Percentiles rank a stretch among this genome's conserved stretches.
phyloP scores from a whole-genome alignment of 139 green algal genomes.

The Desmodesmus armatus region DNA sequence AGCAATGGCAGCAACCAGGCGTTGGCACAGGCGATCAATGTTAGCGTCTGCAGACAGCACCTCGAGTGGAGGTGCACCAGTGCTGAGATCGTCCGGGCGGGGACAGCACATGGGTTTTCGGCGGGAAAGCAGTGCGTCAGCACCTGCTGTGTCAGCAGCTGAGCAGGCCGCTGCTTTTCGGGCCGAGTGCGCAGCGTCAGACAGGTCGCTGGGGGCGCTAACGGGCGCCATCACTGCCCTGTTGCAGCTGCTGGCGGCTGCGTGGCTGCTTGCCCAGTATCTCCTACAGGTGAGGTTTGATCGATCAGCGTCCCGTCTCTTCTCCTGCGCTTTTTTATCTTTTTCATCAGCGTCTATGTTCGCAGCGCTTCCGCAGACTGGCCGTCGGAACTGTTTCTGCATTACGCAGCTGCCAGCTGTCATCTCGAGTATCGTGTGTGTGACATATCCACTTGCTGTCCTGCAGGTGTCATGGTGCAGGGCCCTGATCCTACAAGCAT shows the following conservation, averaged over 20 bases:
- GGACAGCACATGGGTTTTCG: background rate
- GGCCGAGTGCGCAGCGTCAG: background rate
- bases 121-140: background rate
- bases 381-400: no score
- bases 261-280: conserved; percentile 17
- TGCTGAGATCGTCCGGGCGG: background rate
- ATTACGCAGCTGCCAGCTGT: no score
- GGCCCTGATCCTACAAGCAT: background rate
- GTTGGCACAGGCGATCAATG: background rate
- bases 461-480: conserved; percentile 5
- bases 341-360: background rate
- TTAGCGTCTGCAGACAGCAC: no score
- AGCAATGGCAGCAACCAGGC: background rate
- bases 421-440: background rate
- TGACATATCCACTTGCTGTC: background rate
- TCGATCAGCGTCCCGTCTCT: no score
- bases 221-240: background rate
- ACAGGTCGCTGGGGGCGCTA: background rate
- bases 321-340: background rate
- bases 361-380: no score
- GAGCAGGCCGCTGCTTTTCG: background rate
- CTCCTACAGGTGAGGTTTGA: background rate
- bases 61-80: background rate
- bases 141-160: background rate
- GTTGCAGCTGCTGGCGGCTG: conserved; percentile 29